Conservation (phyloP, 805 yeast species). For the Scheffersomyces ergatensis region DNA sequence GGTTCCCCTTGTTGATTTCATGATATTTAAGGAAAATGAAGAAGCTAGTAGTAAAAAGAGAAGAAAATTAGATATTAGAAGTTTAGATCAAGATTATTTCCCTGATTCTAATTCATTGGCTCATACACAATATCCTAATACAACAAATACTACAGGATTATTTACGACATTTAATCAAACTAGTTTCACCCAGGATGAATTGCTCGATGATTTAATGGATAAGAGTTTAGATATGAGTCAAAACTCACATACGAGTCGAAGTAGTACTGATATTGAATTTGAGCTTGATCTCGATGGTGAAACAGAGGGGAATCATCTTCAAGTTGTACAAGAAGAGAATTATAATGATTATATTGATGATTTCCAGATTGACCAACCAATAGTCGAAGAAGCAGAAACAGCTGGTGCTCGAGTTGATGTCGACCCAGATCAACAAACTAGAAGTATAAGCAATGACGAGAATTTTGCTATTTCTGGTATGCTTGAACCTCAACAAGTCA, state of each 20-base stretch:
- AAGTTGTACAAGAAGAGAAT: not conserved
- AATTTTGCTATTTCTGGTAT: not conserved
- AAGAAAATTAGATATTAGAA: constrained; percentile 14
- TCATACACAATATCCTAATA: constrained; percentile 1
- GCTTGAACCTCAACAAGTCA: not conserved
- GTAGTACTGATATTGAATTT: not conserved
- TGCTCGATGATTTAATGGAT: not conserved
- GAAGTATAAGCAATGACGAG: constrained; percentile 3
- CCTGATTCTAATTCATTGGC: constrained; percentile 4
- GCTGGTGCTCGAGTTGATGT: no score
- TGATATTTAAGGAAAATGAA: constrained; percentile 6
- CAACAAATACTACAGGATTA: not conserved
- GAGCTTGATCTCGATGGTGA: constrained; percentile 3
- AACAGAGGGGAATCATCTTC: constrained; percentile 1
- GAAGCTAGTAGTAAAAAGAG: constrained; percentile 7
- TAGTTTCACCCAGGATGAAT: not conserved
- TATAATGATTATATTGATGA: not conserved
- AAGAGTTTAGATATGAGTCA: not conserved
- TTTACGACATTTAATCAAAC: not conserved
- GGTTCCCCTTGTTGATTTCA: constrained; percentile 6
- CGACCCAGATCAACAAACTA: not conserved
- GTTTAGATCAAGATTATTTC: constrained; percentile 11
- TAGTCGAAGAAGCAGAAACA: not conserved
- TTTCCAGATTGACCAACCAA: not conserved
- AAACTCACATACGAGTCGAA: not conserved